A percentile compares a stretch with the other conserved stretches of the same genome.
Conservation (phyloP, 148 eudicot genomes). For the Silene uniflora region DNA sequence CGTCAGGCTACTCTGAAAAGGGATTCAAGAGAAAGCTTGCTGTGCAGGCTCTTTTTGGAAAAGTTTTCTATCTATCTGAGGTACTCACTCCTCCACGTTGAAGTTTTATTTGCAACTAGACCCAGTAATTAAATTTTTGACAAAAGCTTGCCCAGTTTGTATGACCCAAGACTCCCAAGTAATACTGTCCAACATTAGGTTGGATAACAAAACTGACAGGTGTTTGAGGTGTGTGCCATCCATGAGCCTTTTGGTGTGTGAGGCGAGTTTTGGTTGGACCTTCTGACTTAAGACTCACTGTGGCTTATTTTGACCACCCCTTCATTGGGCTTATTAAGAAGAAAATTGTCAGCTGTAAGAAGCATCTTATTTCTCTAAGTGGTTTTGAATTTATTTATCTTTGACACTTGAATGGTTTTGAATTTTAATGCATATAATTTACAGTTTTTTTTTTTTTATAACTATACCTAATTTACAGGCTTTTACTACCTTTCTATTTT, state of each 20-base stretch:
- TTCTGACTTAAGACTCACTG: slow-evolving; percentile 7
- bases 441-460: background rate
- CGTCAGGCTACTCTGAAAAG: slow-evolving; percentile 90
- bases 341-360: background rate
- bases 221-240: background rate
- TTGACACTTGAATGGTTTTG: background rate
- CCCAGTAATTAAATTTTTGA: background rate
- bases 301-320: background rate
- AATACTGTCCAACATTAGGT: background rate
- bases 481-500: too few species aligned
- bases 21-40: slow-evolving; percentile 94
- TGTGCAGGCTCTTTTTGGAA: slow-evolving; percentile 89
- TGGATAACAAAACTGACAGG: background rate
- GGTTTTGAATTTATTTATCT: background rate
- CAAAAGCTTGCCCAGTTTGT: background rate
- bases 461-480: too few species aligned
- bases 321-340: background rate
- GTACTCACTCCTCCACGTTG: slow-evolving; percentile 33
- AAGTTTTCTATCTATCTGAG: slow-evolving; percentile 89
- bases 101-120: background rate
- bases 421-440: slow-evolving; percentile 4
- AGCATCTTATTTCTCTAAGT: background rate
- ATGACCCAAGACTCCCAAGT: background rate
- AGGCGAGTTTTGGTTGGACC: background rate
- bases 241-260: background rate